phyloP scores from a whole-genome alignment of 2,329 filamentous ascomycete genomes.

The Phialophora macrospora region DNA sequence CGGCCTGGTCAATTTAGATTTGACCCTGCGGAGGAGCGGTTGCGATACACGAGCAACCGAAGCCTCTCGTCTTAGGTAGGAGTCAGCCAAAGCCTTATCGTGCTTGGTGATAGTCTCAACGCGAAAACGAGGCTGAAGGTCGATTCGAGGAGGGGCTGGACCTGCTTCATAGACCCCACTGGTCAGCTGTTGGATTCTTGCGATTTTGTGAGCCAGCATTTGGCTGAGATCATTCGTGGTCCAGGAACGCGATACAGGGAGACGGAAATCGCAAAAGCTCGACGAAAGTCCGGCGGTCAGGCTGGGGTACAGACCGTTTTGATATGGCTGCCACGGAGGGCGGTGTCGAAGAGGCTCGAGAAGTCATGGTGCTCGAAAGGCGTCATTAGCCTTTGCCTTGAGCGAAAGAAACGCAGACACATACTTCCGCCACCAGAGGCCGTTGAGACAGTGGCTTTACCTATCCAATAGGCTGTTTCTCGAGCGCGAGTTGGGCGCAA shows the following conservation, averaged over 20 bases:
- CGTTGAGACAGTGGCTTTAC: conserved; percentile 14
- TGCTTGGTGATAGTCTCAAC: conserved; percentile 19
- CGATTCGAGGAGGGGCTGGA: conserved; percentile 11
- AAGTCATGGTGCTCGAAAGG: conserved; percentile 6
- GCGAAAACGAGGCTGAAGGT: conserved; percentile 22
- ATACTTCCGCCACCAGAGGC: not conserved
- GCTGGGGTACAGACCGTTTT: conserved; percentile 4
- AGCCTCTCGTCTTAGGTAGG: conserved; percentile 18
- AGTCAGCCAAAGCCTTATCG: conserved; percentile 23
- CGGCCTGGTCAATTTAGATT: conserved; percentile 17
- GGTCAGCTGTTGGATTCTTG: conserved; percentile 16
- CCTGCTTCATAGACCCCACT: conserved; percentile 10
- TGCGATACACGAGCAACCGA: conserved; percentile 16
- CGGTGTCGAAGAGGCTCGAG: not conserved
- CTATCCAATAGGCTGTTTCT: conserved; percentile 7
- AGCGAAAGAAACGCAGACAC: conserved; percentile 3
- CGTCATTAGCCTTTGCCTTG: conserved; percentile 8
- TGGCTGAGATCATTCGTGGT: not conserved
- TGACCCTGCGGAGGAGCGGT: conserved; percentile 20
- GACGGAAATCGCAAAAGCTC: conserved; percentile 6
- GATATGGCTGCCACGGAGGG: not conserved
- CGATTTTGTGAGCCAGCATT: conserved; percentile 16
- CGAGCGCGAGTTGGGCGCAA: conserved; percentile 5
- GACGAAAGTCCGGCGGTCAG: conserved; percentile 4
- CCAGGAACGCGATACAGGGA: not conserved